Evolutionary conservation across 129 eudicot species (phyloP), one percentile per base, ranked within the genome.

Genomic region (Glebionis coronaria): DNA sequence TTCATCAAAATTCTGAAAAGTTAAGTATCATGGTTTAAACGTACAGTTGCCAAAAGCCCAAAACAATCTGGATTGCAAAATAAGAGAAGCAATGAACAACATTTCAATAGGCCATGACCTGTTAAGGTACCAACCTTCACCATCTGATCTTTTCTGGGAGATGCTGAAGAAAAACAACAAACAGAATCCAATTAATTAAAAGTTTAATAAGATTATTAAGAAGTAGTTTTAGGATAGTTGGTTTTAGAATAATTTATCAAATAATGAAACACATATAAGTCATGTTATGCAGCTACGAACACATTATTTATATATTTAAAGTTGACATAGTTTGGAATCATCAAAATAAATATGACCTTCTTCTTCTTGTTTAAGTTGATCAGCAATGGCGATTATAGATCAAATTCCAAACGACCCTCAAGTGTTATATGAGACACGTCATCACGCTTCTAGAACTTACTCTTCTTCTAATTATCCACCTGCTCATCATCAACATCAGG

Each of bases 381-480:
- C 27, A 38, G 51, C 12, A 68, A 78, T 72, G 73, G 73, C 59
- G 40, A 72, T 31, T 2, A 44, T 45, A 7, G 69, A 65, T 16
- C 31, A 29, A 73, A 73, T 79, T 52, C 76, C 55, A 56, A 68
- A 56, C n/a, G 67, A 44, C 15, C 19, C 70, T 12, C 81, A 86
- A 68, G 79, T 84, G 56, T 81, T 91, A 4, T 85, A 70, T 66
- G 95, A 87, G 85, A 79, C 83, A 45, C 92, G 90, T 13, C 73
- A 63, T 64, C 97, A 91, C 63, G 90, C 90, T 76, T 82, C 93
- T 13, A 67, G 83, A 74, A 87, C 83, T 67, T 83, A 75, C 80
- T 73, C 82, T 0, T 23, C 25, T 21, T 69, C 83, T 35, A 87
- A 78, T 81, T 88, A 88, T 64, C 93, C 95, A 51, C 92, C 92